Conservation (phyloP, 371 early-diverging fungal genomes). For the Polyrhizophydium stewartii region DNA sequence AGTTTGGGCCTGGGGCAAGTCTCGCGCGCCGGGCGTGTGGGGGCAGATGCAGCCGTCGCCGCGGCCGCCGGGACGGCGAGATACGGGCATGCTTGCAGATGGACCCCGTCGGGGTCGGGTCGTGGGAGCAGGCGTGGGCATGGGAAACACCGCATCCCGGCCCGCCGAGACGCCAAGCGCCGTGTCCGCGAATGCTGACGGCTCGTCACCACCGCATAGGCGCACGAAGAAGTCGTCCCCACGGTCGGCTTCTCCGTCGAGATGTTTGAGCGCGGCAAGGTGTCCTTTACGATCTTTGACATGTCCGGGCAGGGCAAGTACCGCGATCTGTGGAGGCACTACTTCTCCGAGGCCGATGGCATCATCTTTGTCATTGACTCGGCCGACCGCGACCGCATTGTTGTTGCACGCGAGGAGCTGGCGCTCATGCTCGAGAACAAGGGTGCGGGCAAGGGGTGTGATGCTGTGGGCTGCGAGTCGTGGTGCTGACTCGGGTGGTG, state of each 20-base stretch:
- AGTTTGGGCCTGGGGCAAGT: not conserved
- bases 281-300: slow-evolving; percentile 29
- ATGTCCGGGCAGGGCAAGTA: slow-evolving; percentile 40
- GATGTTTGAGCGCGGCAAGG: slow-evolving; percentile 9
- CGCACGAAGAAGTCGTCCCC: slow-evolving; percentile 16
- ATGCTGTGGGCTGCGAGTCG: not conserved
- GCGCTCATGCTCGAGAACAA: slow-evolving; percentile 19
- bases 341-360: slow-evolving; percentile 22
- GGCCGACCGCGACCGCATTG: slow-evolving; percentile 21
- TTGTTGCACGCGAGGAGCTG: slow-evolving; percentile 31
- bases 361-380: slow-evolving; percentile 31
- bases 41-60: not conserved
- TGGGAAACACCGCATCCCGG: too few species aligned
- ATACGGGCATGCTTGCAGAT: too few species aligned
- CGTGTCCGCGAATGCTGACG: too few species aligned
- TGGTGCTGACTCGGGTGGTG: not conserved
- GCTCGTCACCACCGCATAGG: not conserved
- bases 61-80: not conserved
- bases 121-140: too few species aligned
- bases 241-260: slow-evolving; percentile 32
- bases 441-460: slow-evolving; percentile 8
- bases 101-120: too few species aligned
- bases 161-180: too few species aligned
- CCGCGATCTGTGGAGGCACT: slow-evolving; percentile 26
- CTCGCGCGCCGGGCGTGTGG: too few species aligned